Evolutionary conservation across 2,329 filamentous ascomycete genomes (phyloP).

Genomic region (Phialemoniopsis sp.): DNA sequence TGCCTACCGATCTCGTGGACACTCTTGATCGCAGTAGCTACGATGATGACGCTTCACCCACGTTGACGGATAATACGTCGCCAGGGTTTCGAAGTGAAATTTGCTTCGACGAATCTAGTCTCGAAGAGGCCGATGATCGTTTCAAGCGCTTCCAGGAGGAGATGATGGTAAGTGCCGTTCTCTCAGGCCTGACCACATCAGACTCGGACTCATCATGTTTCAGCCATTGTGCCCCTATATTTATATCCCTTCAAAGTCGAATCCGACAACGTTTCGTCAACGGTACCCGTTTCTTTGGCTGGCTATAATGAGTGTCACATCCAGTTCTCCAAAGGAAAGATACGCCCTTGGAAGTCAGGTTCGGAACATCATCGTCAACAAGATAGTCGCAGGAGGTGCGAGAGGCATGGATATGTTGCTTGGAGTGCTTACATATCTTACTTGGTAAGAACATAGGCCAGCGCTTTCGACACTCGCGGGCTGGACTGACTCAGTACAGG

Average conservation of each 20-base stretch:
- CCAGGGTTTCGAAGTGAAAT: background rate
- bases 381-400: conserved; percentile 38
- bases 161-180: conserved; percentile 20
- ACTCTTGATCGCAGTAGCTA: background rate
- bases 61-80: conserved; percentile 1
- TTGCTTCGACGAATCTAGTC: background rate
- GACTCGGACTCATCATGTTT: conserved; percentile 1
- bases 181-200: background rate
- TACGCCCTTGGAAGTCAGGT: conserved; percentile 28
- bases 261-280: conserved; percentile 29
- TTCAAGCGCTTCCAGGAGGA: conserved; percentile 35
- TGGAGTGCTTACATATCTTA: conserved; percentile 33
- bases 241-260: conserved; percentile 28
- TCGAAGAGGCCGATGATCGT: conserved; percentile 12
- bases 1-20: conserved; percentile 9
- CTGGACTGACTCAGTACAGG: conserved; percentile 23
- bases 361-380: conserved; percentile 33
- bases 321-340: conserved; percentile 33
- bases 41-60: background rate
- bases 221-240: conserved; percentile 36
- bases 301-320: conserved; percentile 40
- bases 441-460: conserved; percentile 34
- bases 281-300: conserved; percentile 46
- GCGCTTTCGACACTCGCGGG: conserved; percentile 23
- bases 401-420: conserved; percentile 42